Percentiles rank a stretch among this genome's conserved stretches.
Evolutionary conservation across 352 stramenopile species (phyloP).

Genomic region (Phytophthora ramorum): DNA sequence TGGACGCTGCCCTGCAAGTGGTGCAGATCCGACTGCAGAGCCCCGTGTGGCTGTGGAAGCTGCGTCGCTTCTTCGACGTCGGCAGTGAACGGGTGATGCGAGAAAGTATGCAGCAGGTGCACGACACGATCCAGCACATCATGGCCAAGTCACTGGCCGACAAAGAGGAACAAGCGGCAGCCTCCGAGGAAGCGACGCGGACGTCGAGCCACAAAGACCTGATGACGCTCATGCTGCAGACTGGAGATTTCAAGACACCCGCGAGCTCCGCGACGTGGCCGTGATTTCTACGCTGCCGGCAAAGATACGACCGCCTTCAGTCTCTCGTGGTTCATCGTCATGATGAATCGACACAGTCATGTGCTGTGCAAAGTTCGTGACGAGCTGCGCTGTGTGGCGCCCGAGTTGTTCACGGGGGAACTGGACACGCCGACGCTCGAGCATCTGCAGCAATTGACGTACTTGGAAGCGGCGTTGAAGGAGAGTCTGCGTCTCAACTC

Average conservation of each 20-base stretch:
- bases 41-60: constrained; percentile 49
- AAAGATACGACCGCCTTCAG: constrained; percentile 71
- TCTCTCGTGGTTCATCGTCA: constrained; percentile 74
- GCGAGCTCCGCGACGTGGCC: constrained; percentile 65
- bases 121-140: constrained; percentile 40
- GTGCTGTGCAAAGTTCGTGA: constrained; percentile 49
- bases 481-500: constrained; percentile 63
- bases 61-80: constrained; percentile 38
- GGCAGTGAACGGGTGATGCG: constrained; percentile 35
- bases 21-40: constrained; percentile 40
- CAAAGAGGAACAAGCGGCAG: constrained; percentile 5
- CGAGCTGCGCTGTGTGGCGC: constrained; percentile 41
- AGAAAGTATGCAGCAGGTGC: constrained; percentile 33
- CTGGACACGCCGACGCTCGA: constrained; percentile 32
- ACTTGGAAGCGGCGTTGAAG: constrained; percentile 52
- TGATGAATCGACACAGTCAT: constrained; percentile 57
- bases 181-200: neutral
- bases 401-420: constrained; percentile 24
- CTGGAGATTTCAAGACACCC: constrained; percentile 31
- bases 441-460: constrained; percentile 48
- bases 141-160: constrained; percentile 31
- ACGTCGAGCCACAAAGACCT: constrained; percentile 32
- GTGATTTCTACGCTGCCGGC: constrained; percentile 74
- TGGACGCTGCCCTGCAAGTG: constrained; percentile 33
- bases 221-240: constrained; percentile 52